phyloP scores from a whole-genome alignment of 2,329 filamentous ascomycete genomes.

The Pseudogymnoascus sp. region DNA sequence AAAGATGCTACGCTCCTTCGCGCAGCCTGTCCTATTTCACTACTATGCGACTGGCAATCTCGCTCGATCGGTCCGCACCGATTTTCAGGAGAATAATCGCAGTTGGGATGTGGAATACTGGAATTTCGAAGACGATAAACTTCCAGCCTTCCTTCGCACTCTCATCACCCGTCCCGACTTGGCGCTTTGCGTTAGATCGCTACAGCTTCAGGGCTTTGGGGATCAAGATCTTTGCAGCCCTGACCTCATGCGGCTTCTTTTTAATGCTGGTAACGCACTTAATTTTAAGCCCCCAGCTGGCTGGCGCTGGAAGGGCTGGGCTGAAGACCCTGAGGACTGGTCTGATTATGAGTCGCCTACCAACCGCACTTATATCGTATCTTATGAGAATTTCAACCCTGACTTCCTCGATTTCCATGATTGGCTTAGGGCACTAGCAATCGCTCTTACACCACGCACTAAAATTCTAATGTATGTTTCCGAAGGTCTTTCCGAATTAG shows the following conservation, averaged over 20 bases:
- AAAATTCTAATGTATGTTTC: background rate
- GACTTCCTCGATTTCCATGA: background rate
- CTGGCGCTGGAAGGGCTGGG: background rate
- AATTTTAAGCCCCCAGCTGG: background rate
- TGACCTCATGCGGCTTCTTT: background rate
- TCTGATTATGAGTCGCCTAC: background rate
- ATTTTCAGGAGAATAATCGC: background rate
- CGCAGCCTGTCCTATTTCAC: background rate
- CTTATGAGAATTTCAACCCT: background rate
- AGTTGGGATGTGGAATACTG: background rate
- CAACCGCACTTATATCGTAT: too few relatives aligned
- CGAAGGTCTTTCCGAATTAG: background rate
- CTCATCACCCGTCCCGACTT: background rate
- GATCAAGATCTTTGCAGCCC: background rate
- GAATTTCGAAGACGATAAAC: background rate
- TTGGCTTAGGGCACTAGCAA: background rate
- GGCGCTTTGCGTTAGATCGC: background rate
- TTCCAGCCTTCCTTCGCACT: too few relatives aligned
- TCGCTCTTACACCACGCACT: background rate
- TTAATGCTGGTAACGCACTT: background rate
- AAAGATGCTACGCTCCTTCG: background rate
- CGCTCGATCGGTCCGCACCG: background rate
- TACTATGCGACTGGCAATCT: background rate
- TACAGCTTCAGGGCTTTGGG: background rate
- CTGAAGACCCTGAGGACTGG: background rate